phyloP scores from a whole-genome alignment of 108 stramenopile species.

The Epithemia pelagica region DNA sequence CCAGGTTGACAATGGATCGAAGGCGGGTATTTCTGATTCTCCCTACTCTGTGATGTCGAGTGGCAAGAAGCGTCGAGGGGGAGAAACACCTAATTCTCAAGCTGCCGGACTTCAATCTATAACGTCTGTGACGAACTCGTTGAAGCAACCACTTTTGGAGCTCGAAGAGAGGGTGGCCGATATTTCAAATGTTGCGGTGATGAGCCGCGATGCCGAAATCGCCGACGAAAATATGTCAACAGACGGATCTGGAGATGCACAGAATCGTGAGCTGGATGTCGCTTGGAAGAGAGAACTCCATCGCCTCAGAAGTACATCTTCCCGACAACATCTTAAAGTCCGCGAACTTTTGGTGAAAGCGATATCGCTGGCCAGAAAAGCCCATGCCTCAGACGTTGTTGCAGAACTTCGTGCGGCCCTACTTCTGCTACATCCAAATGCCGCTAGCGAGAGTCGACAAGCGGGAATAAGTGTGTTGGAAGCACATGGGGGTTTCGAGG shows the following conservation, averaged over 20 bases:
- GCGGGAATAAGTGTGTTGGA: constrained; percentile 56
- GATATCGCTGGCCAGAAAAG: constrained; percentile 71
- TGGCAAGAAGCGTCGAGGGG: not conserved
- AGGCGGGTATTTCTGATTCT: not conserved
- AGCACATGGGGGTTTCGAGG: constrained; percentile 61
- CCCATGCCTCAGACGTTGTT: constrained; percentile 56
- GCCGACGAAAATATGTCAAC: constrained; percentile 63
- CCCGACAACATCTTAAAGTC: constrained; percentile 39
- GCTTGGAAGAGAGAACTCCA: constrained; percentile 71
- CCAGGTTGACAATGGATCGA: not conserved
- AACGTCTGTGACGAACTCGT: constrained; percentile 4
- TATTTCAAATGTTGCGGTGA: constrained; percentile 54
- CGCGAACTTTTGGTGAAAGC: constrained; percentile 59
- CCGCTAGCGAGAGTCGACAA: constrained; percentile 55
- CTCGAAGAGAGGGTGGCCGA: constrained; percentile 44
- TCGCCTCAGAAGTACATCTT: constrained; percentile 41
- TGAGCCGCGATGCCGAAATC: constrained; percentile 51
- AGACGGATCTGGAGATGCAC: constrained; percentile 42
- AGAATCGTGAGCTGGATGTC: constrained; percentile 24
- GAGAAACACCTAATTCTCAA: not conserved
- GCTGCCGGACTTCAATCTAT: not conserved
- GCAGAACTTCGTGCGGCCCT: constrained; percentile 57
- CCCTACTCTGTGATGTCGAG: too few species aligned
- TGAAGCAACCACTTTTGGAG: constrained; percentile 32
- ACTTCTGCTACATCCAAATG: constrained; percentile 47